Evolutionary conservation across 345 rosid species (phyloP), one percentile per base, ranked within the genome.

Genomic region (Aquilaria sinensis): DNA sequence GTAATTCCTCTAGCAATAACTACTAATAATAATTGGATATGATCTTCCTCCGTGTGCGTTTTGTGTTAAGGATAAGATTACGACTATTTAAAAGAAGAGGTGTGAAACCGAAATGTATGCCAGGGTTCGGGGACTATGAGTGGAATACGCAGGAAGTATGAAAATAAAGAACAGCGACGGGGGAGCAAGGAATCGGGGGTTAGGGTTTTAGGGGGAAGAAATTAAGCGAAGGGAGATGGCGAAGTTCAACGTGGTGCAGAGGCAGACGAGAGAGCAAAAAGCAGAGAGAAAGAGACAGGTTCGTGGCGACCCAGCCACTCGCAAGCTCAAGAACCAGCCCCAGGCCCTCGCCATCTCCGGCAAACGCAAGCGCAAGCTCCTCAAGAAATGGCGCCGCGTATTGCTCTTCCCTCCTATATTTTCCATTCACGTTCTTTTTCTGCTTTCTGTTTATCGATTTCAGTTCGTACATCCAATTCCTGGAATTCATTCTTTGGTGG

Each of bases 311-410:
- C 88, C 93, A 12, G 15, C 60, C 12, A 83, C 86, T 11, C 73
- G 70, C 47, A 89, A 85, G 77, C 75, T 87, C 57, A 85, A 80
- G 74, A 65, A 45, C 53, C 85, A 74, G 70, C 54, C 71, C 52
- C 86, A 77, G 37, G 56, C 68, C 0, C 74, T 72, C 47, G 60
- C 91, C 47, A 43, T 87, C 74, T 87, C 96, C 43, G 91, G 96
- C 7, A 92, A 92, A 76, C 96, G 92, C 65, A 75, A 87, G 75
- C 82, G 73, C 52, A 92, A 89, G 81, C 85, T 87, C 66, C 75
- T 87, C 48, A 88, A 82, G 64, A 78, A 85, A 73, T 83, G 89
- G 90, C 96, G 86, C 64, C 66, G 87, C 60, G 97, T 90, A 67
- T 13, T 56, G 78, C 51, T 8, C 1, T 57, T 32, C 8, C 16